Evolutionary conservation across 352 stramenopile species (phyloP).

Genomic region (Globisporangium polare): DNA sequence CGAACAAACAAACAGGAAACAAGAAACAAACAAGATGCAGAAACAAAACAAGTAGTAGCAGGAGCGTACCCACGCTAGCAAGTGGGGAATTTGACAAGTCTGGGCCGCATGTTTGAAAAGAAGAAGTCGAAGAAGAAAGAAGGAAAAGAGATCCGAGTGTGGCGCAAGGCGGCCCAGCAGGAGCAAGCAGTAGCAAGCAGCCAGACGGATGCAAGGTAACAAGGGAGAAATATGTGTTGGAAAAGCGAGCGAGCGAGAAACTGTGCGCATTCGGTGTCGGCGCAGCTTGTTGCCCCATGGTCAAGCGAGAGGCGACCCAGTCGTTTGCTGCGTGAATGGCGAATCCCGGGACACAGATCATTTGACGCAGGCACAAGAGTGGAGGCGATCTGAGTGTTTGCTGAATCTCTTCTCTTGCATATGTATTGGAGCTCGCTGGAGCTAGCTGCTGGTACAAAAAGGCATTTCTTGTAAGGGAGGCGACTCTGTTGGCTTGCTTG

Average conservation of each 20-base stretch:
- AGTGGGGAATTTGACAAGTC: not conserved
- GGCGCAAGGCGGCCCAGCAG: not conserved
- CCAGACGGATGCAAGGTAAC: not conserved
- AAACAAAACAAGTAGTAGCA: slow-evolving; percentile 7
- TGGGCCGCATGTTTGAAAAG: not conserved
- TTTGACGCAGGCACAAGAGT: not conserved
- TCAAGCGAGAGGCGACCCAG: not conserved
- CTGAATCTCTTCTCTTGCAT: not conserved
- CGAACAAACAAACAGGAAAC: not conserved
- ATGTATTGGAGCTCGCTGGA: not conserved
- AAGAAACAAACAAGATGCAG: not conserved
- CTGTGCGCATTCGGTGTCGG: not conserved
- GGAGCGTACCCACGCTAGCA: not conserved
- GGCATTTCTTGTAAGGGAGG: not conserved
- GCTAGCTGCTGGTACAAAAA: slow-evolving; percentile 3
- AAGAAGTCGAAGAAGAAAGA: not conserved
- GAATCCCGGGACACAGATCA: no score
- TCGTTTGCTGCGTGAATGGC: no score
- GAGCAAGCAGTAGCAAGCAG: not conserved
- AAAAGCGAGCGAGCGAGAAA: not conserved
- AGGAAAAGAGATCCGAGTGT: not conserved
- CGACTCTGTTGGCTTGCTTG: not conserved
- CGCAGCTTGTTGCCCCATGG: not conserved
- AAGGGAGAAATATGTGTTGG: slow-evolving; percentile 1
- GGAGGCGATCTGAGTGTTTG: not conserved